These are phyloP conservation scores for Garcia nutans DNA, from an alignment of 345 rosid species.

Conservation along the genomic window DNA sequence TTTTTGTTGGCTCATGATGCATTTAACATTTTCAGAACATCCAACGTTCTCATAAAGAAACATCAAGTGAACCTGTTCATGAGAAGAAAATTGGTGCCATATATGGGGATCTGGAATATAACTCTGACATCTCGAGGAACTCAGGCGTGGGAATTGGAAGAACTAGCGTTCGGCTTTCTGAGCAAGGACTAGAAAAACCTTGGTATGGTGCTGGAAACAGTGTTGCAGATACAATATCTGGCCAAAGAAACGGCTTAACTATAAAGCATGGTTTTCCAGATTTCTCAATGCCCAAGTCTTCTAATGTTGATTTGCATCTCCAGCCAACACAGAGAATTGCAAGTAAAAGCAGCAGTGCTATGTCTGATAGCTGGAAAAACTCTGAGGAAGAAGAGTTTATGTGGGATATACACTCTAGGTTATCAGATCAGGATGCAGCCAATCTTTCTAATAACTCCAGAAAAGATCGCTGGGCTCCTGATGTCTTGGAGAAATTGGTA, in stretches of 20 bases:
- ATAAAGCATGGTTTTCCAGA: constrained; percentile 52
- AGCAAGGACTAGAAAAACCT: constrained; percentile 56
- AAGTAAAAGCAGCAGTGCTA: constrained; percentile 42
- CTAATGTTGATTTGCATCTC: constrained; percentile 39
- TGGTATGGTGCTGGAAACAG: constrained; percentile 56
- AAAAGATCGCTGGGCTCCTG: constrained; percentile 53
- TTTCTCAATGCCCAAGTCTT: constrained; percentile 46
- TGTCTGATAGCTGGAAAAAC: constrained; percentile 81
- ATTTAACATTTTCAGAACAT: constrained; percentile 31
- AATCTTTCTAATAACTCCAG: constrained; percentile 41
- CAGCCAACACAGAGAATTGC: constrained; percentile 36
- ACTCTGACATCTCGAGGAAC: constrained; percentile 57
- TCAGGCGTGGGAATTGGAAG: constrained; percentile 55
- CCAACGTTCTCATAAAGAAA: constrained; percentile 57
- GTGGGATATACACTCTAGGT: constrained; percentile 90
- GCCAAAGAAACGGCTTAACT: constrained; percentile 61
- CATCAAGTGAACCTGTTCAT: constrained; percentile 45
- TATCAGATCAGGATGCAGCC: constrained; percentile 53
- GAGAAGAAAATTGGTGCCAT: constrained; percentile 51
- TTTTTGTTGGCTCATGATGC: constrained; percentile 21
- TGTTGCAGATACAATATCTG: constrained; percentile 49
- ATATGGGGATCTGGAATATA: constrained; percentile 59
- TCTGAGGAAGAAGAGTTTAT: constrained; percentile 95
- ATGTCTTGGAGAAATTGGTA: constrained; percentile 70
- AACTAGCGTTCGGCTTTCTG: constrained; percentile 49